Evolutionary conservation across 129 eudicot genomes (phyloP), one percentile per base, ranked within the genome.

Genomic region (Flaveria sonorensis): DNA sequence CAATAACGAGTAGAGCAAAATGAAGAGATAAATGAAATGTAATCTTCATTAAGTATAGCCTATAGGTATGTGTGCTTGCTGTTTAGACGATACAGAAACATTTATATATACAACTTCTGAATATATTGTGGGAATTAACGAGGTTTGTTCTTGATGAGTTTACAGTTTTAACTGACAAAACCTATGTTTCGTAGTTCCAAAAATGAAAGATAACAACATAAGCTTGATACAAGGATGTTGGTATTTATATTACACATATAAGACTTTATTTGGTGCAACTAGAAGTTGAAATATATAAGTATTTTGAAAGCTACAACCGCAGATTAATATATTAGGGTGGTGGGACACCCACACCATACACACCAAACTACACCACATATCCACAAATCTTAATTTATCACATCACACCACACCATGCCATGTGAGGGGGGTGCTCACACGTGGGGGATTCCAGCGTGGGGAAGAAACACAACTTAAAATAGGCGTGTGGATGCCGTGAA

Each of bases 21-120:
- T 83, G 45, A 59, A 84, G 24, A 5, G 66, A 46, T 26, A 82
- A 56, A 42, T 76, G 26, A 6, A 73, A 65, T 68, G 73, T 36
- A 52, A 18, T 63, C 71, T 50, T 79, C 86, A 82, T 70, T 7
- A 4, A 47, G 46, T 70, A 7, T 20, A 36, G 32, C 46, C 46
- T 70, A 7, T 20, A 36, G 21, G 47, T 66, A 10, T 21, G 65
- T 21, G 23, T 13, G 23, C 15, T 39, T 61, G 18, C 42, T 61
- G 67, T 24, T 23, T 61, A 61, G 18, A 61, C 26, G 67, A 61
- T 26, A 24, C 19, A 13, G 0, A 12, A 23, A 61, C 40, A 61
- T 61, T 10, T 11, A 26, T 61, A 61, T 24, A 26, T 26, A 9
- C 32, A 23, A 36, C 40, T 23, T 23, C 3, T 21, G 64, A 20